Base-by-base conservation (phyloP, 2,329 filamentous ascomycete species). In the Calonectria hongkongensis region DNA sequence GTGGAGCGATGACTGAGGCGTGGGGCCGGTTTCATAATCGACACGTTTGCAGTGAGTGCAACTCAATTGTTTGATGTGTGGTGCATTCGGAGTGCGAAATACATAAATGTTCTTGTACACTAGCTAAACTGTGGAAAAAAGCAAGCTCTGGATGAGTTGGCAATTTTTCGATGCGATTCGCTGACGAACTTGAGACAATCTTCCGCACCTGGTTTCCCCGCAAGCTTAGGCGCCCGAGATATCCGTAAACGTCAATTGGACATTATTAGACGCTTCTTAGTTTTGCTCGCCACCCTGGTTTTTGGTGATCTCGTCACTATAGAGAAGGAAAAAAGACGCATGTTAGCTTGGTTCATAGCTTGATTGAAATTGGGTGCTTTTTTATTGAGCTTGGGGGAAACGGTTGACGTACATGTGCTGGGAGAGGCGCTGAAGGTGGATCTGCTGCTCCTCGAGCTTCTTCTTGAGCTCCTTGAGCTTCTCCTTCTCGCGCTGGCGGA, bases 401-500 rank as follows among this genome's bases (percentile, higher is more conserved):
- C 45, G 30, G 28, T 16, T 48, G 33, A 79, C 93, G 83, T 87
- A 97, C 95, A 98, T 95, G 90, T 97, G 94, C 82, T 94, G 90
- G 81, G 95, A 92, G 75, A 98, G 92, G 84, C 96, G 93, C 83
- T 96, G 89, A 77, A 98, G 91, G 88, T 98, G 95, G 78, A 92
- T 87, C 85, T 94, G 92, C 88, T 98, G 95, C 85, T 94, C 92
- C 75, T 85, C 82, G 77, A 98, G 90, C 88, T 91, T 92, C 87
- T 90, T 89, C 86, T 91, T 93, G 80, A 98, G 92, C 83, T 91
- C 91, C 66, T 90, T 80, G 75, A 98, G 93, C 95, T 98, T 98
- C 88, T 96, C 92, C 87, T 92, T 92, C 91, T 98, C 97, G 83
- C 95, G 94, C 88, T 94, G 88, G 81, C 92, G 92, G 87, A 99